Evolutionary conservation across 2,329 filamentous ascomycete genomes (phyloP).

Genomic region (Fusarium tuaranense): DNA sequence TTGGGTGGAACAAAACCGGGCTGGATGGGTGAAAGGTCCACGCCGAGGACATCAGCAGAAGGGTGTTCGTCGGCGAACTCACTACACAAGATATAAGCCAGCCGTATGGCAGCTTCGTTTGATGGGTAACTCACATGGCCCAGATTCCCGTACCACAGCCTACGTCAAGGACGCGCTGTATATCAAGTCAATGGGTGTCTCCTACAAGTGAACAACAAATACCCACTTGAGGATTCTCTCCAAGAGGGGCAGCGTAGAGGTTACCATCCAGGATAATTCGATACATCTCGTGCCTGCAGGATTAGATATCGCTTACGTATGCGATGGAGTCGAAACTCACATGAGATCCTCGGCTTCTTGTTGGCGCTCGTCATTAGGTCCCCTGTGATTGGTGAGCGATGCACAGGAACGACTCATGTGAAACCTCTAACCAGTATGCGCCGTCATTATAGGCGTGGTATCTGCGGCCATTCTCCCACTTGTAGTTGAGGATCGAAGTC

Average conservation of each 20-base stretch:
- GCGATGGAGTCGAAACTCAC: conserved; percentile 4
- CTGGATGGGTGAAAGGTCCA: conserved; percentile 70
- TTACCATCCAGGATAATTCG: conserved; percentile 45
- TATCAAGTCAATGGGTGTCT: not conserved
- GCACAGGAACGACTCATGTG: not conserved
- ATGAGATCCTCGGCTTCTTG: conserved; percentile 41
- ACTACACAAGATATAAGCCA: not conserved
- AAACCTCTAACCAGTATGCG: conserved; percentile 43
- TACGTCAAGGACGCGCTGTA: conserved; percentile 45
- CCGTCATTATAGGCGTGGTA: conserved; percentile 62
- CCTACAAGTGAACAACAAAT: not conserved
- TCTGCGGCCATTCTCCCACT: conserved; percentile 59
- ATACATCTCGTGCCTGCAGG: conserved; percentile 37
- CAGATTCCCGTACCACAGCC: conserved; percentile 53
- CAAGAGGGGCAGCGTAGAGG: conserved; percentile 47
- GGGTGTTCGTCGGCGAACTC: conserved; percentile 56
- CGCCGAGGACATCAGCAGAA: conserved; percentile 60
- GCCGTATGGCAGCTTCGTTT: not conserved
- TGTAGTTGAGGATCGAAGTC: conserved; percentile 30
- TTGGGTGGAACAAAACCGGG: conserved; percentile 69
- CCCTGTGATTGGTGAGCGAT: conserved; percentile 12
- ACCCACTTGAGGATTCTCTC: conserved; percentile 36
- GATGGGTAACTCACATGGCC: conserved; percentile 42
- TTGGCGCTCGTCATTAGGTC: conserved; percentile 41
- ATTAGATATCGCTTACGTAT: not conserved